A percentile compares a stretch with the other conserved stretches of the same genome.
Evolutionary conservation across 768 basidiomycete species (phyloP).

Genomic region (Amanita brunnescens): DNA sequence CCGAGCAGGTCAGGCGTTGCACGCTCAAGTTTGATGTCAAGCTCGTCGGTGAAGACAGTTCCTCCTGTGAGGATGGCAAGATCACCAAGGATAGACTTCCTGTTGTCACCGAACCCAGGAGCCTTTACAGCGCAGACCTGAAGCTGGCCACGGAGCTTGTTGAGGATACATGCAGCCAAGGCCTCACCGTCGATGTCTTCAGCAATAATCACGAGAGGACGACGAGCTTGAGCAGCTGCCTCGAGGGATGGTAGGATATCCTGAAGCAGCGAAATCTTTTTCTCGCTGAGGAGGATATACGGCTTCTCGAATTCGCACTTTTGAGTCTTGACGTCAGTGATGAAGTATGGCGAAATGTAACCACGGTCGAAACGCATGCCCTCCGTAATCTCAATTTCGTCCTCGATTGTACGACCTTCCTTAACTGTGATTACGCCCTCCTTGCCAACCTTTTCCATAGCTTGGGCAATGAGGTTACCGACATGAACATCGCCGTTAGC

Average conservation of each 20-base stretch:
- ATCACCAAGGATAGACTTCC: constrained; percentile 96
- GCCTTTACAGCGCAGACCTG: constrained; percentile 94
- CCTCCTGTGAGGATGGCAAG: constrained; percentile 96
- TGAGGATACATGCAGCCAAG: constrained; percentile 94
- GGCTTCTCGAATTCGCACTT: constrained; percentile 98
- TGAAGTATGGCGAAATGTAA: constrained; percentile 96
- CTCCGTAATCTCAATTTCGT: constrained; percentile 99
- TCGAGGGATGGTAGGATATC: constrained; percentile 94
- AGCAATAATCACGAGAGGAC: constrained; percentile 92
- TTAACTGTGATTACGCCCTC: constrained; percentile 99
- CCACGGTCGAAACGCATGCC: constrained; percentile 99
- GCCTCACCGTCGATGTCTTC: constrained; percentile 99
- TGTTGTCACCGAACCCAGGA: constrained; percentile 98
- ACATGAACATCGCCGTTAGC: constrained; percentile 79
- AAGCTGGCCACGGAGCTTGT: constrained; percentile 98
- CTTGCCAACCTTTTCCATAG: constrained; percentile 99
- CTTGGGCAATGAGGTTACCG: constrained; percentile 91
- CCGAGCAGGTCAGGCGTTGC: constrained; percentile 86
- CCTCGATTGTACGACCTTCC: constrained; percentile 96
- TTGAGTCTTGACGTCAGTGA: constrained; percentile 96
- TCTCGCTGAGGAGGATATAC: constrained; percentile 86
- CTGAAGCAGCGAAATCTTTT: constrained; percentile 93
- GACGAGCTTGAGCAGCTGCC: constrained; percentile 66
- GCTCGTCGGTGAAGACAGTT: constrained; percentile 93
- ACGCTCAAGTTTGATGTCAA: constrained; percentile 95